Evolutionary conservation across 179 eudicot genomes (phyloP), one percentile per base, ranked within the genome.

Genomic region (Corrigiola litoralis): DNA sequence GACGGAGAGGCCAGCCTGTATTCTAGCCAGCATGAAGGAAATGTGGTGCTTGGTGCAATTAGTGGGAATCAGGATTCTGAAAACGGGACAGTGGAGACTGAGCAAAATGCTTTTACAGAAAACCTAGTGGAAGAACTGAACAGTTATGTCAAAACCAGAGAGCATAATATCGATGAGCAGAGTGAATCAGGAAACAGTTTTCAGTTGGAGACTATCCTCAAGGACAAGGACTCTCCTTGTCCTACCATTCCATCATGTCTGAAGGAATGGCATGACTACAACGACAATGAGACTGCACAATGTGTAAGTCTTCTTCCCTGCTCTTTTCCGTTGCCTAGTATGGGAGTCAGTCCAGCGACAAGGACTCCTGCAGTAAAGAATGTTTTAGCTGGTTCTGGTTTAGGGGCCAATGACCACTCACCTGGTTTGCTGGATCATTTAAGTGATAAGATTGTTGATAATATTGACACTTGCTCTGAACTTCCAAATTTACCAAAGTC

Each of bases 311-410:
- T 14, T 21, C 41, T 51, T 9, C 11, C 47, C 23, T 33, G 55
- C 27, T 33, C 62, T 42, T 18, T 32, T 9, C 47, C 73, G 52
- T 57, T 54, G 28, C 40, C 20, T 27, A 40, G 45, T 51, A 37
- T 34, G 6, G 71, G 38, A 51, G 60, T 57, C 37, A 58, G 37
- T 56, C 55, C 48, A 51, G 45, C 56, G 36, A 17, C 70, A 48
- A 61, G 77, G 66, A 72, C 67, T 47, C 83, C 77, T 29, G 67
- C 63, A 24, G 63, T 48, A 34, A 75, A 79, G 76, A 71, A 72
- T 46, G n/a, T n/a, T n/a, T n/a, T n/a, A n/a, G n/a, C 57, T 61
- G 68, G 23, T 47, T 62, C n/a, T 5, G 41, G 14, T 46, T 47
- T 44, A 32, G 66, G 32, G 13, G 40, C 17, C 18, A 32, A 20